Base-by-base conservation (phyloP, 2,329 filamentous ascomycete species). In the Scedosporium minutisporum region DNA sequence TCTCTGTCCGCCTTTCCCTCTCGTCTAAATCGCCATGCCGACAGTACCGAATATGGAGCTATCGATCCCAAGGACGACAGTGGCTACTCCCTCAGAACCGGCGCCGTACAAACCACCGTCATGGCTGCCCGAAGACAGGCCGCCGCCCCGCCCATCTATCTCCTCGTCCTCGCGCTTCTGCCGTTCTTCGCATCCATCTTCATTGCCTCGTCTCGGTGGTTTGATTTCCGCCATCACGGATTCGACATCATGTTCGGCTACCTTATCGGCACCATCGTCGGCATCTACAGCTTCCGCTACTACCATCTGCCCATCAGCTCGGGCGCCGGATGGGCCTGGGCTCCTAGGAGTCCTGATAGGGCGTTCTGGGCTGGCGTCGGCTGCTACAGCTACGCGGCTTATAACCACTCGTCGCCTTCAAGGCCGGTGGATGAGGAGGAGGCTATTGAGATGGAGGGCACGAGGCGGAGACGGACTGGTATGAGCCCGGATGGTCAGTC, bases 301-400 rank as follows among this genome's bases (percentile, higher is more conserved):
- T 97, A 96, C 71, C 91, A 97, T 25, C 51, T 66, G 51, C 65
- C 65, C 16, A 61, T 66, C 9, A 79, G 78, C 21, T 81, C 82
- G n/a, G 91, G 91, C 6, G 89, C 88, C 1, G 93, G 93, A 14
- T 96, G 92, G 91, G 86, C 90, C 0, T 96, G 92, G 93, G 91
- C 89, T 2, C 87, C 91, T 0, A 82, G 93, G 60, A 89, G 84
- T 69, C 78, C 80, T 53, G 82, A 87, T 62, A 82, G 90, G 65
- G 90, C 91, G 0, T 96, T 93, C 72, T 91, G 88, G 79, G 86
- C 90, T 18, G 89, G 89, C 12, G 81, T 91, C 1, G 89, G 85
- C 1, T 81, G 80, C 53, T 77, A 80, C 65, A 83, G 81, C 65
- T 86, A 83, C 67, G 81, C 80, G 10, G 80, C 77, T 12, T 74